Evolutionary conservation across 2,329 filamentous ascomycete genomes (phyloP), one percentile per base, ranked within the genome.

Genomic region (Uncinocarpus reesii): DNA sequence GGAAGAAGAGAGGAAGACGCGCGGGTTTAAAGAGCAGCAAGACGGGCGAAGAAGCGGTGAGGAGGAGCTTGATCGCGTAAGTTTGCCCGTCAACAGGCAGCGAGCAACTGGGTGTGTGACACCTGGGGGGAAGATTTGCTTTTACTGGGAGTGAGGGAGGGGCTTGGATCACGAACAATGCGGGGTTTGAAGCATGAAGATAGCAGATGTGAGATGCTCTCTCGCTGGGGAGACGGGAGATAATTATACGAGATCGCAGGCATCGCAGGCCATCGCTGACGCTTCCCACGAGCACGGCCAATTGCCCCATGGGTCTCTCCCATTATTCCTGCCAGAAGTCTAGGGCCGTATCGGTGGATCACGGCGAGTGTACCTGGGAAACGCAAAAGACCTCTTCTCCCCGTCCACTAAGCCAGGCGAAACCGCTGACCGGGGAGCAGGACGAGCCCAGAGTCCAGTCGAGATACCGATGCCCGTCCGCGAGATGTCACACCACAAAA

Each of bases 11-110:
- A 42, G 31, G 37, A 37, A 44, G 42, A 36, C 26, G 16, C 37
- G 37, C 37, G 45, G 41, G 47, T n/a, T n/a, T n/a, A n/a, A n/a
- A 44, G 48, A 45, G 45, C 34, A 53, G 42, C 40, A 15, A 18
- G 34, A 38, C 10, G 24, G 42, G 46, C 47, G 43, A 15, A 42
- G 38, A n/a, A n/a, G n/a, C n/a, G n/a, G n/a, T n/a, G n/a, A n/a
- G n/a, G n/a, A n/a, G n/a, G n/a, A n/a, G n/a, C n/a, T n/a, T n/a
- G n/a, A n/a, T n/a, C n/a, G n/a, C n/a, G n/a, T n/a, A n/a, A n/a
- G n/a, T n/a, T n/a, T n/a, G n/a, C n/a, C n/a, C n/a, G n/a, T n/a
- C n/a, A n/a, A n/a, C n/a, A n/a, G n/a, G n/a, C n/a, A 36, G 41
- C 42, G 43, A 28, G 34, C 15, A 24, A 26, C 8, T 15, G n/a